Conservation (phyloP, 805 yeast species). For the Zygoascus ofunaensis region DNA sequence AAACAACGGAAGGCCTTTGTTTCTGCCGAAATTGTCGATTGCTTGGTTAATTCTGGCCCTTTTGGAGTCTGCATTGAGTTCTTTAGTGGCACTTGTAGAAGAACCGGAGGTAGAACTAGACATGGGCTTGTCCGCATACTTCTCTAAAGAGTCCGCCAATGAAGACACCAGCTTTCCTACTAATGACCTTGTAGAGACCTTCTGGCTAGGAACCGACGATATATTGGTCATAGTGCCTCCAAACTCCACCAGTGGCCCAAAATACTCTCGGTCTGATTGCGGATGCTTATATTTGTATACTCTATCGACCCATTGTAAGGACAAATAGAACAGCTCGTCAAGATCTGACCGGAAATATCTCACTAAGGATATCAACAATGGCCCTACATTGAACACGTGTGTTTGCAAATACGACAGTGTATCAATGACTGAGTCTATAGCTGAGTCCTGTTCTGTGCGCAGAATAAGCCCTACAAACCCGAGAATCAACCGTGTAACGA, state of each 20-base stretch:
- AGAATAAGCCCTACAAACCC: conserved; percentile 18
- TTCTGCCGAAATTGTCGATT: neutral
- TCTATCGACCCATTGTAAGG: conserved; percentile 34
- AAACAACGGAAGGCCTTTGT: conserved; percentile 3
- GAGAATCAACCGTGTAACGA: conserved; percentile 16
- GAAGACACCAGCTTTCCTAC: neutral
- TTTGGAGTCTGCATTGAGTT: neutral
- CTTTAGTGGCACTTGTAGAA: neutral
- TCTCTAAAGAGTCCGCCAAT: neutral
- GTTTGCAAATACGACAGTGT: conserved; percentile 28
- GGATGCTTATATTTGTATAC: conserved; percentile 36
- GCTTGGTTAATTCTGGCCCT: neutral
- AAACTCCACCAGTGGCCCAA: conserved; percentile 13
- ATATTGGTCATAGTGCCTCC: neutral
- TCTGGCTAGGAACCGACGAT: neutral
- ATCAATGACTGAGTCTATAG: conserved; percentile 18
- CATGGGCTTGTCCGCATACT: neutral
- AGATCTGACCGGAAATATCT: conserved; percentile 32
- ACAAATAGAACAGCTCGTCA: conserved; percentile 34
- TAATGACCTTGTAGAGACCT: neutral
- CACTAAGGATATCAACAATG: conserved; percentile 32
- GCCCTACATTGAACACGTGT: conserved; percentile 34
- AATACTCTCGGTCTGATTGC: conserved; percentile 22
- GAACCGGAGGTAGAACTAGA: neutral
- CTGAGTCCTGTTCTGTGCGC: conserved; percentile 12